Percentiles rank a stretch among this genome's conserved stretches.
Conservation (phyloP, 2,329 filamentous ascomycete species). For the Pseudogymnoascus sp. region DNA sequence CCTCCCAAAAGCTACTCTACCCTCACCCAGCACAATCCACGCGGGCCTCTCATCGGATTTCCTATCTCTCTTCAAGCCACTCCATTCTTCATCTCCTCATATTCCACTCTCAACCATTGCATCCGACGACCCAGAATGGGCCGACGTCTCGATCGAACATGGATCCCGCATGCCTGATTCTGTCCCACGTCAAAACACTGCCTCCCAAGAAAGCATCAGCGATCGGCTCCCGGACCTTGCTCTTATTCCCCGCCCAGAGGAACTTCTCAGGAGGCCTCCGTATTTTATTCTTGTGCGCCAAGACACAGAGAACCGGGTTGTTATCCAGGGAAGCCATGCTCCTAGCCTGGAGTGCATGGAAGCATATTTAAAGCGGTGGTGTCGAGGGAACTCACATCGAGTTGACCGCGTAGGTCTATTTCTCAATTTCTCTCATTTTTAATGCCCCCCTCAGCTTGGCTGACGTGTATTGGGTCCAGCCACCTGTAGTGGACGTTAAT, state of each 20-base stretch:
- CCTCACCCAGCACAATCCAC: constrained; percentile 18
- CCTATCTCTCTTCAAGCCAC: constrained; percentile 28
- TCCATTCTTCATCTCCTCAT: background rate
- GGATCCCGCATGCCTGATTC: constrained; percentile 21
- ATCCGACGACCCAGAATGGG: constrained; percentile 37
- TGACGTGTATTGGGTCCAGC: constrained; percentile 27
- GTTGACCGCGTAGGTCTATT: constrained; percentile 28
- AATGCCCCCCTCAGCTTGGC: background rate
- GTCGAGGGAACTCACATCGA: constrained; percentile 36
- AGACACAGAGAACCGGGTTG: constrained; percentile 28
- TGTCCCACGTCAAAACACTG: constrained; percentile 27
- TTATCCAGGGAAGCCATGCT: constrained; percentile 42
- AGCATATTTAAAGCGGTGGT: constrained; percentile 43
- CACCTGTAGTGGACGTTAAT: constrained; percentile 35
- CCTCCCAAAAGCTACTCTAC: constrained; percentile 31
- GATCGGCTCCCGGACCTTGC: constrained; percentile 34
- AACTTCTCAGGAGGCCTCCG: constrained; percentile 40
- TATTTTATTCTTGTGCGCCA: constrained; percentile 40
- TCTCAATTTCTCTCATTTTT: background rate
- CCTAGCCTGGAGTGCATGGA: constrained; percentile 38
- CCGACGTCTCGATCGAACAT: constrained; percentile 34
- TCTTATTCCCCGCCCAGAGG: constrained; percentile 39
- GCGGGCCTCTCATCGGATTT: constrained; percentile 28
- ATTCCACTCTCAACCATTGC: constrained; percentile 10
- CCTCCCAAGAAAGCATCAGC: constrained; percentile 26